Evolutionary conservation across 2,329 filamentous ascomycete genomes (phyloP), one percentile per base, ranked within the genome.

Genomic region (Dactylellina sp.): DNA sequence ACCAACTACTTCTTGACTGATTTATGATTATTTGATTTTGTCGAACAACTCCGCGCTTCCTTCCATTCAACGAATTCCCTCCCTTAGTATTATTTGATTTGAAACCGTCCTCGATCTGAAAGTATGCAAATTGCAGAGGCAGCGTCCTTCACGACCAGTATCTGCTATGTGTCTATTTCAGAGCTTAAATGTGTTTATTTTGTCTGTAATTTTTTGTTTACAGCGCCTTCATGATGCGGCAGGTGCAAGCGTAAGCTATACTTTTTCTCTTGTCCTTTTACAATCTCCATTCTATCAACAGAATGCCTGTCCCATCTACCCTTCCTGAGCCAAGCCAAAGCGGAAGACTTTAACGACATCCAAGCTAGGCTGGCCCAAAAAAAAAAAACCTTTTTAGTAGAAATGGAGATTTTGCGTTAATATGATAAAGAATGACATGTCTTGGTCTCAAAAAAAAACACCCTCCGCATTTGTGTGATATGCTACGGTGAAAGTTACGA

Each of bases 301-400:
- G 53, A 57, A 42, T 57, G 53, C 53, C 20, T 57, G 39, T 57
- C 24, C 20, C 22, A n/a, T n/a, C 12, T 57, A 57, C 32, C 53
- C 53, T 57, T 57, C 39, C 9, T 44, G 20, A 20, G 53, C 25
- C 18, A 9, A 57, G 53, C 39, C 22, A 32, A 57, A 25, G 37
- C 22, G 53, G 53, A 55, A 55, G 22, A 57, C 53, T 57, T 47
- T 57, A 57, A 57, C 53, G 39, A 25, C n/a, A 32, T 57, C 53
- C 53, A 44, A n/a, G 20, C 28, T 42, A 28, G 53, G 39, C 53
- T 57, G 39, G 14, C 37, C 40, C 35, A 32, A 44, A 42, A 55
- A 50, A 40, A 12, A 16, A 7, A 35, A 6, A 35, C 32, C 12
- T 42, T 42, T 5, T 42, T 42, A 18, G 16, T 42, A 42, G 11